Conservation (phyloP, 208 protist genomes). For the Tritrichomonas musculus region DNA sequence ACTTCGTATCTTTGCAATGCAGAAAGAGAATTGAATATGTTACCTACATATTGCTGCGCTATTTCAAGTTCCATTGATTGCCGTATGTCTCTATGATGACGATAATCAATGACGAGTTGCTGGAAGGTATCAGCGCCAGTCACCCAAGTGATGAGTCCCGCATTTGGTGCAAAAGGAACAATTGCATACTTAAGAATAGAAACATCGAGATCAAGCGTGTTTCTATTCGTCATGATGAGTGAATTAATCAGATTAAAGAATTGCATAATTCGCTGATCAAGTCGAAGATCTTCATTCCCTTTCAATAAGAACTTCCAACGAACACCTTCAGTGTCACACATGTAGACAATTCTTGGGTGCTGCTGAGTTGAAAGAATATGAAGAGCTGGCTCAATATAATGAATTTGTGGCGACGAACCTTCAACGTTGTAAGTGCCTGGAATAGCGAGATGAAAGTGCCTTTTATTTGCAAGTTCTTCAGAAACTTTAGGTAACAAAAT, state of each 20-base stretch:
- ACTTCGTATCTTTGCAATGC: constrained; percentile 15
- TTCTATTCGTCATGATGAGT: not conserved
- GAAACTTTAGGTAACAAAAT: not conserved
- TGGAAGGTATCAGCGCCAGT: constrained; percentile 23
- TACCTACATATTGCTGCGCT: not conserved
- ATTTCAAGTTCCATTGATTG: not conserved
- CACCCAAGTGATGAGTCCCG: constrained; percentile 22
- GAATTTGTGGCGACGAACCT: not conserved
- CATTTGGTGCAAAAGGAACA: constrained; percentile 15
- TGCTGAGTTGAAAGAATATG: constrained; percentile 2
- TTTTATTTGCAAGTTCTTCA: constrained; percentile 9
- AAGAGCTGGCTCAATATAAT: not conserved
- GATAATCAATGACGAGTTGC: constrained; percentile 4
- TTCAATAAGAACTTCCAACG: constrained; percentile 33
- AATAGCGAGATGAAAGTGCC: not conserved
- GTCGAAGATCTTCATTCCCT: constrained; percentile 35
- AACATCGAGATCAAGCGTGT: not conserved
- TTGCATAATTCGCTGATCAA: constrained; percentile 36
- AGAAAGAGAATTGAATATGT: not conserved
- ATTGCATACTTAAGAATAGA: constrained; percentile 7
- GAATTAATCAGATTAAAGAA: constrained; percentile 28
- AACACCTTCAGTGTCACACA: not conserved
- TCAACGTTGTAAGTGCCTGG: not conserved
- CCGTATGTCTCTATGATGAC: not conserved
- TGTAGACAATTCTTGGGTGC: not conserved